Percentiles rank a stretch among this genome's conserved stretches.
phyloP scores from a whole-genome alignment of 2,329 filamentous ascomycete genomes.

The Myotisia sp. region DNA sequence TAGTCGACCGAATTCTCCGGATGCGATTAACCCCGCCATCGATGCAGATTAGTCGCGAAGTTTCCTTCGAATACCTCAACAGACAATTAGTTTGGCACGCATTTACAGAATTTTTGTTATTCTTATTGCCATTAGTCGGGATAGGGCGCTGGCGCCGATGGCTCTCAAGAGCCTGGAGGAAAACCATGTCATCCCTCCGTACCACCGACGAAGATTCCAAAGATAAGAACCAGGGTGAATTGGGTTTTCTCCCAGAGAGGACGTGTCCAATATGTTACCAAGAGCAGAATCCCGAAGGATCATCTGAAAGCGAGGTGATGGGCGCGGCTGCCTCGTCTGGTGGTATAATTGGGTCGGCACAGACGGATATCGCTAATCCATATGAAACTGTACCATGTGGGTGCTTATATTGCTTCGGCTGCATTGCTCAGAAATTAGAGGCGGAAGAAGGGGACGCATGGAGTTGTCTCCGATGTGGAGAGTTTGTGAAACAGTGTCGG shows the following conservation, averaged over 20 bases:
- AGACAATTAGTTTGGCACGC: slow-evolving; percentile 97
- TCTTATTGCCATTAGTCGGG: slow-evolving; percentile 89
- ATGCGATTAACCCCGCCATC: slow-evolving; percentile 76
- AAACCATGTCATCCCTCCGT: slow-evolving; percentile 51
- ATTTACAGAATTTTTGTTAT: slow-evolving; percentile 98
- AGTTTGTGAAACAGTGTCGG: slow-evolving; percentile 66
- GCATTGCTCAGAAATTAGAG: slow-evolving; percentile 77
- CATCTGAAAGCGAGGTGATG: slow-evolving; percentile 62
- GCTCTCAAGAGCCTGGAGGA: slow-evolving; percentile 75
- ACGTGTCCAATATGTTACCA: slow-evolving; percentile 96
- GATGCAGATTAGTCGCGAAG: slow-evolving; percentile 73
- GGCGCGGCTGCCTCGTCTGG: slow-evolving; percentile 48
- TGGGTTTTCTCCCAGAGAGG: slow-evolving; percentile 73
- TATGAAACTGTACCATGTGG: slow-evolving; percentile 83
- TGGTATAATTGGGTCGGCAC: slow-evolving; percentile 72
- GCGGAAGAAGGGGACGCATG: slow-evolving; percentile 89
- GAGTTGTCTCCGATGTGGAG: slow-evolving; percentile 79
- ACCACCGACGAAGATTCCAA: slow-evolving; percentile 37
- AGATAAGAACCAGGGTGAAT: slow-evolving; percentile 52
- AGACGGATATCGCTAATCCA: slow-evolving; percentile 90
- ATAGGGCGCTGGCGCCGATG: slow-evolving; percentile 86
- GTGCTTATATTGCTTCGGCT: slow-evolving; percentile 93
- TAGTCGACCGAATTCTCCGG: slow-evolving; percentile 70
- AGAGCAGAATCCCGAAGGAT: slow-evolving; percentile 63
- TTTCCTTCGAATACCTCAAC: slow-evolving; percentile 95